Evolutionary conservation across 176 grass and related monocot species (phyloP).

Genomic region (Rhynchospora tenuis): DNA sequence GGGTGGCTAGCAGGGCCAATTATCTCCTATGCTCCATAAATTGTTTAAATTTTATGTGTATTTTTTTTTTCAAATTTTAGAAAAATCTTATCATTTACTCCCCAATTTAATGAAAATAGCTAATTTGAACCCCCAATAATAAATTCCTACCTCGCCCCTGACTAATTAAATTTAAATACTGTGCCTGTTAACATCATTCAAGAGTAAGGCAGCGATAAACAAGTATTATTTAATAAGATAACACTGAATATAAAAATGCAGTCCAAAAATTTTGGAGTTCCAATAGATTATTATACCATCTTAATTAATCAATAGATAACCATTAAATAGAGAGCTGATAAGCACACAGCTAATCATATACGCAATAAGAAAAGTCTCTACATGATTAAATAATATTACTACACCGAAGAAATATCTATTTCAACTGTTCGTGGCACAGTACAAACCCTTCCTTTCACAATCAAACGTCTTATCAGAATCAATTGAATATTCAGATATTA

Average conservation of each 20-base stretch:
- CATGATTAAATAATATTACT: background rate
- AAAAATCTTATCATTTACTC: too few species aligned
- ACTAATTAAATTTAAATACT: background rate
- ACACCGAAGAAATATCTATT: background rate
- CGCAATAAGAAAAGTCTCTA: background rate
- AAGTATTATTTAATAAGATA: background rate
- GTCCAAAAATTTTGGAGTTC: background rate
- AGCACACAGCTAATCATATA: too few species aligned
- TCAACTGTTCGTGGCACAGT: background rate
- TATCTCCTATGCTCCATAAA: too few species aligned
- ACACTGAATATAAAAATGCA: background rate
- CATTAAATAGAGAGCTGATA: background rate
- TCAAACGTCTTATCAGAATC: background rate
- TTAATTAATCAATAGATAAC: background rate
- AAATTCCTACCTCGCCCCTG: too few species aligned
- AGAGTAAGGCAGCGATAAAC: background rate
- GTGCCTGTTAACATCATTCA: background rate
- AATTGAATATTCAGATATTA: background rate
- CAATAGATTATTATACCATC: background rate
- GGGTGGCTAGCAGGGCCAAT: too few species aligned
- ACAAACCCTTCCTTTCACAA: background rate
- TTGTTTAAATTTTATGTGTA: too few species aligned
- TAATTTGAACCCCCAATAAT: too few species aligned
- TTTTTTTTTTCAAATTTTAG: too few species aligned
- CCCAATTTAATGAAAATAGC: too few species aligned